Evolutionary conservation across 164 flowering plant species (phyloP).

Genomic region (Amborella trichopoda): DNA sequence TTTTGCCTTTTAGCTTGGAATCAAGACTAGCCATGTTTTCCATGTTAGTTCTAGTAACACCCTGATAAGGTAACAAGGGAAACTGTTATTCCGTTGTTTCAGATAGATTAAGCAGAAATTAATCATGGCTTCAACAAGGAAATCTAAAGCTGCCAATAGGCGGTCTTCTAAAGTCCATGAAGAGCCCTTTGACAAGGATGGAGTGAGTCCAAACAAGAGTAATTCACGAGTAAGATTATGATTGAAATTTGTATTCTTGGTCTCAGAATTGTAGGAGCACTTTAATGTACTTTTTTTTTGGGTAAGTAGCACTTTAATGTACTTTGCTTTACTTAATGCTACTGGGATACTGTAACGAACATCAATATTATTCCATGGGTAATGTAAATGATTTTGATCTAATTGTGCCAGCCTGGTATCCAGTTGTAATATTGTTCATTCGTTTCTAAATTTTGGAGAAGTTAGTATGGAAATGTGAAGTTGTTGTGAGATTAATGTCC

Average conservation of each 20-base stretch:
- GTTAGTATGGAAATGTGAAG: no score
- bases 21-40: no score
- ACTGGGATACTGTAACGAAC: background rate
- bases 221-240: constrained; percentile 35
- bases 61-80: no score
- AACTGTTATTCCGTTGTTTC: no score
- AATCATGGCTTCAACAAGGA: constrained; percentile 43
- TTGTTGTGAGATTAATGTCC: no score
- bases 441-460: no score
- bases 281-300: background rate
- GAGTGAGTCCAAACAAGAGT: constrained; percentile 26
- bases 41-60: no score
- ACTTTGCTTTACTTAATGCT: background rate
- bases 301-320: background rate
- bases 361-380: background rate
- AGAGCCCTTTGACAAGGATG: constrained; percentile 34
- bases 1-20: no score
- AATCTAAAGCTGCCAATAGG: constrained; percentile 35
- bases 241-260: background rate
- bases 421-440: background rate
- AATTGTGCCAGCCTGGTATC: background rate
- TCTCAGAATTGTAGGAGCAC: background rate
- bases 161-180: constrained; percentile 27
- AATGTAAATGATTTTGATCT: background rate
- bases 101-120: constrained; percentile 2